Evolutionary conservation across 202 grass and related monocot genomes (phyloP).

Genomic region (Cymbopogon flexuosus): DNA sequence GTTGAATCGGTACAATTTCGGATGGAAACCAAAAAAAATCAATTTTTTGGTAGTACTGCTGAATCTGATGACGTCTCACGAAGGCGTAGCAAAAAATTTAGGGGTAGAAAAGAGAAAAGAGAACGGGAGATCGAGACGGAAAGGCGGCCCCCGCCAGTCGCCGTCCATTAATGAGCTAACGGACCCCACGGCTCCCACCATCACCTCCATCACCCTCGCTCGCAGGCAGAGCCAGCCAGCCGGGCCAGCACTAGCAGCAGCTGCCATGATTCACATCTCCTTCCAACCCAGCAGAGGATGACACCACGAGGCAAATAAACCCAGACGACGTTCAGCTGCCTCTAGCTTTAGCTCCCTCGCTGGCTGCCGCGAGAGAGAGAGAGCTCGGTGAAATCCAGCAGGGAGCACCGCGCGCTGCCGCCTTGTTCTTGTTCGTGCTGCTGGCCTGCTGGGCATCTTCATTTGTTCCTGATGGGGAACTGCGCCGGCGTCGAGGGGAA

Average conservation of each 20-base stretch:
- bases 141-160: background rate
- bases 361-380: background rate
- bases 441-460: too few species aligned
- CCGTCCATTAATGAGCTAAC: constrained; percentile 40
- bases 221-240: background rate
- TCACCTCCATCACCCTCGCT: constrained; percentile 26
- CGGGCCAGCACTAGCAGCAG: background rate
- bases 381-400: background rate
- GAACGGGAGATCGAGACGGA: background rate
- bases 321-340: background rate
- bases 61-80: too few species aligned
- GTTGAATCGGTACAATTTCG: background rate
- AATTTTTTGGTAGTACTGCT: background rate
- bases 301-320: constrained; percentile 23
- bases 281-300: constrained; percentile 30
- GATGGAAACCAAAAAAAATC: background rate
- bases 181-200: constrained; percentile 31
- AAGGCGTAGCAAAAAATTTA: background rate
- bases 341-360: background rate
- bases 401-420: background rate
- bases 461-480: constrained; percentile 47
- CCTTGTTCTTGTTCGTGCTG: background rate
- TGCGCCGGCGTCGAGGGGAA: constrained; percentile 55
- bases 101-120: background rate
- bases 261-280: constrained; percentile 38